Base-by-base conservation (phyloP, 148 eudicot genomes). In the Camellia granthamiana region DNA sequence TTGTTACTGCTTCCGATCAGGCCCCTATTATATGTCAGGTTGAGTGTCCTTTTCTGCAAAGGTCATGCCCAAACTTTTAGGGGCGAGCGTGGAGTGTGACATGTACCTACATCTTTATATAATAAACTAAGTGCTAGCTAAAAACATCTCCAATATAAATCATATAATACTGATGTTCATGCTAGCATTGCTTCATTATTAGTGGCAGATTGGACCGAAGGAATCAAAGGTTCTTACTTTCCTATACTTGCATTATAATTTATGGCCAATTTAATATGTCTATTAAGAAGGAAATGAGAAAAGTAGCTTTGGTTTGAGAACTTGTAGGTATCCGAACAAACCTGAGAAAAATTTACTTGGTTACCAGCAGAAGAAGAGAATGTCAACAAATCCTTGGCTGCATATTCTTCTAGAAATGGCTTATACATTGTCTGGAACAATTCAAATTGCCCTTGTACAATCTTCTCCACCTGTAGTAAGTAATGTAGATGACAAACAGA, bases 391-490 rank as follows among this genome's bases (percentile, higher is more conserved):
- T 90, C 94, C 82, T 87, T 86, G 78, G 86, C 64, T 43, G 90
- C 92, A 83, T 89, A 87, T 64, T 92, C 98, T 84, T 92, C 91
- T 63, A 96, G 59, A 81, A 88, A 63, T 47, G 99, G 97, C 85
- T 82, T 87, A 71, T 96, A 96, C 91, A 92, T 90, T 79, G 78
- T 79, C 46, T 87, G 90, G 81, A 94, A 96, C 75, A 91, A 86
- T 75, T 88, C 83, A 81, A 86, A 93, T 82, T 96, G 99, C 68
- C 95, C 98, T 70, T 85, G 90, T 19, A 96, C 98, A 80, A 96
- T 96, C 84, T 96, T 96, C 82, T 78, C 92, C 75, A 93, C 99
- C 98, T 95, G 87, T 72, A 80, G 60, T 75, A 80, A 62, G 77
- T 54, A 72, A 80, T 71, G 56, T 10, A 47, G 7, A 65, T 30